Evolutionary conservation across 306 rosid species (phyloP), one percentile per base, ranked within the genome.

Genomic region (Myrica gale): DNA sequence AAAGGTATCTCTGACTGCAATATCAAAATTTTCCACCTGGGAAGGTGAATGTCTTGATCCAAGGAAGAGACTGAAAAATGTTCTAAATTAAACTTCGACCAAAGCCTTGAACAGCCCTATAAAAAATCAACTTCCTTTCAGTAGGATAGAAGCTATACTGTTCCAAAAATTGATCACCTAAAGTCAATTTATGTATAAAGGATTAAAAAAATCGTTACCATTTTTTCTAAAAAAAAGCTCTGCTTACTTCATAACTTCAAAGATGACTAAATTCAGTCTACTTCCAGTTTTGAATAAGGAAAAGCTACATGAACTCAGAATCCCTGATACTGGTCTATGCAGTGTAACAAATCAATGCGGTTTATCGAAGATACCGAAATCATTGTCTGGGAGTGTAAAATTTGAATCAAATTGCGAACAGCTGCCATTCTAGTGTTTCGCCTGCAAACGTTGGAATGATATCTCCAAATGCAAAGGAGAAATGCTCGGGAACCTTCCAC

Each of bases 401-500:
- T 43, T 54, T 55, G 78, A 56, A 56, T 89, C 77, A 89, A 75
- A 45, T 76, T 10, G 74, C 68, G 78, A 74, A 76, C 58, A 88
- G 83, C 82, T 87, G 89, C 98, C 98, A 94, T 68, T 90, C 91
- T 48, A 93, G 96, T 13, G 82, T 91, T 85, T 88, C 76, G 1
- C 97, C 96, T 0, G 98, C 92, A 81, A 81, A 89, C 97, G 91
- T 91, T 10, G 97, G 97, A 83, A 91, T 55, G 20, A 93, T 91
- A 23, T 91, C 91, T 67, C 98, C 98, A 4, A 86, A 87, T 0
- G 94, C 81, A 85, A 89, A 91, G 2, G 92, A 84, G 54, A 88
- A 80, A 26, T 53, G 74, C 26, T 91, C 87, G 0, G 97, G 98
- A 71, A 94, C 98, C 84, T 56, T 87, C 90, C 96, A 91, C 70